Evolutionary conservation across 2,329 filamentous ascomycete genomes (phyloP).

Genomic region (Xylaria sp.): DNA sequence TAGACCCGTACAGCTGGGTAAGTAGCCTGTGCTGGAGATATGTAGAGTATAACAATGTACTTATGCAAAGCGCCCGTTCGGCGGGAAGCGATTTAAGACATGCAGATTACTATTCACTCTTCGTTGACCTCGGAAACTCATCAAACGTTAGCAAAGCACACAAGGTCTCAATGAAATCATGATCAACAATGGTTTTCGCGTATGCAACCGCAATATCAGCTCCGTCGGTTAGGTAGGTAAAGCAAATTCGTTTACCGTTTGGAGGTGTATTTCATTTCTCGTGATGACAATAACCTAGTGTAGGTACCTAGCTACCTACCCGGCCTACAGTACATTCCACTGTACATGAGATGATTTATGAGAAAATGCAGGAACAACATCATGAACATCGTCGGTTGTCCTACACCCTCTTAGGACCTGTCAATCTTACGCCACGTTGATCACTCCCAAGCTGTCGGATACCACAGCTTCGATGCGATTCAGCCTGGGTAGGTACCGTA

Average conservation of each 20-base stretch:
- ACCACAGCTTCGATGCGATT: conserved; percentile 18
- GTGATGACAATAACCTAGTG: not conserved
- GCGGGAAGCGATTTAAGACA: conserved; percentile 6
- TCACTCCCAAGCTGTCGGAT: conserved; percentile 38
- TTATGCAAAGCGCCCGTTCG: conserved; percentile 5
- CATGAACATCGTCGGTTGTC: conserved; percentile 8
- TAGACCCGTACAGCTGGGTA: not conserved
- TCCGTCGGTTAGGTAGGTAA: not conserved
- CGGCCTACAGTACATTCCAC: not conserved
- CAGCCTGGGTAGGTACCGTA: conserved; percentile 11
- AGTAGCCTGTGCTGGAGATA: not conserved
- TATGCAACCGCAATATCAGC: conserved; percentile 5
- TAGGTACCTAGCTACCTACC: no score
- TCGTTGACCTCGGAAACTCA: not conserved
- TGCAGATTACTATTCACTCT: conserved; percentile 7
- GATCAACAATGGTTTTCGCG: not conserved
- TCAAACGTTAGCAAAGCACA: not conserved
- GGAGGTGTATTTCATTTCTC: conserved; percentile 3
- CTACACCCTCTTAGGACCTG: conserved; percentile 16
- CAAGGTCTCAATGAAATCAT: not conserved
- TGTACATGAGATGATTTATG: not conserved
- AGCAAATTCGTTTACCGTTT: not conserved
- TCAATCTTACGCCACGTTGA: conserved; percentile 33
- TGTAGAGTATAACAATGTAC: not conserved
- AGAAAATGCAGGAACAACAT: conserved; percentile 28